Evolutionary conservation across 169 alveolate species (phyloP), one percentile per base, ranked within the genome.

Genomic region (Plasmodium cynomolgi): DNA sequence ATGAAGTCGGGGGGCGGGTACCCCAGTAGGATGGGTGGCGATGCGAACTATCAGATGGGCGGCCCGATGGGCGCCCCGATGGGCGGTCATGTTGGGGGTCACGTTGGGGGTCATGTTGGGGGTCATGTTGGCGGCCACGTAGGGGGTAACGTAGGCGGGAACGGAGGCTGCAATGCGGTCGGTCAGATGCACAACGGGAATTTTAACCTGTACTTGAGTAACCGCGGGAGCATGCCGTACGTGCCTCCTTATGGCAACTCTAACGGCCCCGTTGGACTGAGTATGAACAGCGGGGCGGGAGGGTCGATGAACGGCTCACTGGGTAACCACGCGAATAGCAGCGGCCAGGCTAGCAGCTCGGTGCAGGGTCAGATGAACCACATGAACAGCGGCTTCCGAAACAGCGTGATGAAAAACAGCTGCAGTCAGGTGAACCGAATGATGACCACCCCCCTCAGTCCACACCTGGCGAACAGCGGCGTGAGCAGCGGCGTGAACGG

Each of bases 381-480:
- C 33, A 31, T 50, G 47, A 56, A 54, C 56, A 82, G 26, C 23
- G 34, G 33, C 31, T 84, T 84, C 75, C 34, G 92, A 68, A 84
- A 41, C 33, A 84, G 68, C 37, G 11, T 86, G 29, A 68, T 86
- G 84, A 86, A 86, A 26, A 86, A 75, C 81, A 86, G 20, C n/a
- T 26, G 39, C n/a, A 77, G 81, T 44, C 93, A 74, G 68, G n/a
- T 86, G 58, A 77, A 56, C 56, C 80, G 93, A 58, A 86, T 75
- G 62, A 47, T 62, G 11, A 23, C 44, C 15, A 86, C 50, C 44
- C 26, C 86, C 1, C 71, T 86, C 5, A 86, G 37, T 83, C 29
- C 86, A 29, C 85, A 44, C 39, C 6, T 41, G 31, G 8, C 56
- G 39, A 75, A 34, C 80, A 41, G 23, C 23, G 62, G 62, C 23